A percentile compares a stretch with the other conserved stretches of the same genome.
Conservation (phyloP, 106 monocot species). For the Acorus gramineus region DNA sequence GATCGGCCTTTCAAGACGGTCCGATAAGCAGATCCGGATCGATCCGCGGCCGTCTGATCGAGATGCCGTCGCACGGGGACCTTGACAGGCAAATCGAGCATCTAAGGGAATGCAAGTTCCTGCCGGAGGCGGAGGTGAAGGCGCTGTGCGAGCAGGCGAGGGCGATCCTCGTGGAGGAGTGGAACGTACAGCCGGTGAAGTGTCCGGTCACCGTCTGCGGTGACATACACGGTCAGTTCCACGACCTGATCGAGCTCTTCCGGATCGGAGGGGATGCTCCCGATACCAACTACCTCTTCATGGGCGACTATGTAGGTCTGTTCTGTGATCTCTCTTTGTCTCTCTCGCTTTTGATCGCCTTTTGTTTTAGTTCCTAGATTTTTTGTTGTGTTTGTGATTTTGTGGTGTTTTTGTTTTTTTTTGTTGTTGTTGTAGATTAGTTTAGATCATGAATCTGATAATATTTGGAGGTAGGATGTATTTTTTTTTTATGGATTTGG, state of each 20-base stretch:
- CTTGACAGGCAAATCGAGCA: slow-evolving; percentile 61
- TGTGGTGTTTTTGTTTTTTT: too few relatives aligned
- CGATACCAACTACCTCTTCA: slow-evolving; percentile 73
- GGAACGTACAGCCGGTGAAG: slow-evolving; percentile 75
- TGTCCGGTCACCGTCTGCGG: slow-evolving; percentile 71
- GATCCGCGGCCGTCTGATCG: too few relatives aligned
- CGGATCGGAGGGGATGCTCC: slow-evolving; percentile 61
- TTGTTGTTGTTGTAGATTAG: too few relatives aligned
- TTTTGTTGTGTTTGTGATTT: too few relatives aligned
- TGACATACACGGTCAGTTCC: slow-evolving; percentile 71
- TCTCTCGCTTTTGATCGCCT: background rate
- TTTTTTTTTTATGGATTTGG: too few relatives aligned
- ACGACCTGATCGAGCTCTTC: slow-evolving; percentile 68
- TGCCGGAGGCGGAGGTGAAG: slow-evolving; percentile 49
- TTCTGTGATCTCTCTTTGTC: background rate
- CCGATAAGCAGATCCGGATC: too few relatives aligned
- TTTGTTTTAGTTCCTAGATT: too few relatives aligned
- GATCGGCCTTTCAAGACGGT: too few relatives aligned
- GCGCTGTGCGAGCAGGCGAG: slow-evolving; percentile 54
- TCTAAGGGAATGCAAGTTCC: slow-evolving; percentile 47
- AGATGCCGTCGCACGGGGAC: slow-evolving; percentile 45
- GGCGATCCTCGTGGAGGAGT: slow-evolving; percentile 67
- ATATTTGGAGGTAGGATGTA: too few relatives aligned
- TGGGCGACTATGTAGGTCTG: slow-evolving; percentile 74
- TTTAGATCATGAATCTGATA: too few relatives aligned